A percentile compares a stretch with the other conserved stretches of the same genome.
phyloP scores from a whole-genome alignment of 805 yeast genomes.

The Lipomyces lipofer region DNA sequence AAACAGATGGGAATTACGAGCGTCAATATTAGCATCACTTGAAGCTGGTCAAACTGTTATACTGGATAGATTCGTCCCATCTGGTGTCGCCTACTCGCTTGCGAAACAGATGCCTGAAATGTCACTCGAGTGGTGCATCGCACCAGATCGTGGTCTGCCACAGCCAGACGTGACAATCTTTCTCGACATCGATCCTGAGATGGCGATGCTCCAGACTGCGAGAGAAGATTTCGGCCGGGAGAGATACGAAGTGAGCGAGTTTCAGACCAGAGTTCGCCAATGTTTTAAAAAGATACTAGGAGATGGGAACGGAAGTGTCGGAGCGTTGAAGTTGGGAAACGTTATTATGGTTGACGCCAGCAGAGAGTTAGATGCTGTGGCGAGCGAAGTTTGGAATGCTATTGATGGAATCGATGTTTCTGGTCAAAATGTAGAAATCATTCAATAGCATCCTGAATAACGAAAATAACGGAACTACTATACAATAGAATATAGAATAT shows the following conservation, averaged over 20 bases:
- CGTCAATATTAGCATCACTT: constrained; percentile 49
- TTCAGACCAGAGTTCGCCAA: constrained; percentile 70
- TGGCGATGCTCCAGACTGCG: constrained; percentile 36
- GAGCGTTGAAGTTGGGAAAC: constrained; percentile 11
- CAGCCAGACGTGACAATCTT: constrained; percentile 83
- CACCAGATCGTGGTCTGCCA: constrained; percentile 82
- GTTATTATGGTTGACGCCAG: constrained; percentile 22
- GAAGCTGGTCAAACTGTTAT: constrained; percentile 59
- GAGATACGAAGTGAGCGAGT: constrained; percentile 72
- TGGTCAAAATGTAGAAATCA: not conserved
- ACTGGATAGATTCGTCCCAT: constrained; percentile 84
- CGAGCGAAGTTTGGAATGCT: constrained; percentile 1
- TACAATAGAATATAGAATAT: not conserved
- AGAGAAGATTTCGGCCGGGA: constrained; percentile 93
- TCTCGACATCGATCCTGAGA: constrained; percentile 57
- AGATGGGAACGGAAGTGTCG: not conserved
- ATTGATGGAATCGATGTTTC: not conserved
- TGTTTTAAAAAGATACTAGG: constrained; percentile 47
- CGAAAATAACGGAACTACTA: not conserved
- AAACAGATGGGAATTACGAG: constrained; percentile 84
- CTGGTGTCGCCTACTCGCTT: constrained; percentile 89
- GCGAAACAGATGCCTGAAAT: constrained; percentile 63
- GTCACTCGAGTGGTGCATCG: constrained; percentile 72
- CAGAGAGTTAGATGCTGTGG: constrained; percentile 5
- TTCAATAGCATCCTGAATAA: not conserved